Conservation (phyloP, 2,329 filamentous ascomycete species). For the Xylariales sp. region DNA sequence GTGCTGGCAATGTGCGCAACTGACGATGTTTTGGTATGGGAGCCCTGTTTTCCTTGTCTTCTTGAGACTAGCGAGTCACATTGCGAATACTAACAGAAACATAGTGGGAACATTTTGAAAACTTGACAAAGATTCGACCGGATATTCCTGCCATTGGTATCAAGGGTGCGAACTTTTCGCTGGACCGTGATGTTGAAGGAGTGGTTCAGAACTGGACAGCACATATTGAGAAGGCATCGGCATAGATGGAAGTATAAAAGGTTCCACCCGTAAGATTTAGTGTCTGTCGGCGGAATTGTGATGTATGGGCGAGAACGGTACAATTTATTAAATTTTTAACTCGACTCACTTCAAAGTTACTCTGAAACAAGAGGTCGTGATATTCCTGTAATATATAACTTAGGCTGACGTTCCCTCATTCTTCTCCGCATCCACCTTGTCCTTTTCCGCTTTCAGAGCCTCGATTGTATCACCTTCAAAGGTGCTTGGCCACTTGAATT, state of each 20-base stretch:
- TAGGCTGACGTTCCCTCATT: background rate
- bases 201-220: constrained; percentile 3
- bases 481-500: constrained; percentile 7
- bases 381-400: background rate
- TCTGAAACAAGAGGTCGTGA: background rate
- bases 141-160: constrained; percentile 4
- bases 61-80: too few relatives aligned
- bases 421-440: background rate
- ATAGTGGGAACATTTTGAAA: constrained; percentile 1
- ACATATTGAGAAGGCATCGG: constrained; percentile 5
- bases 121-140: background rate
- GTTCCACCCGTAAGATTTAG: too few relatives aligned
- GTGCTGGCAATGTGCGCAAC: constrained; percentile 9
- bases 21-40: constrained; percentile 10
- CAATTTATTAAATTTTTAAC: background rate
- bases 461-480: constrained; percentile 9
- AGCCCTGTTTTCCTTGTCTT: too few relatives aligned
- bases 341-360: background rate
- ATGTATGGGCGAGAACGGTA: too few relatives aligned
- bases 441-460: constrained; percentile 1
- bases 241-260: too few relatives aligned
- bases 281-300: too few relatives aligned
- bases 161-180: constrained; percentile 6
- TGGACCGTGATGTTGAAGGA: constrained; percentile 6
- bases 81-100: too few relatives aligned